A percentile compares a stretch with the other conserved stretches of the same genome.
These are phyloP conservation scores for Tubosaeta brunneosetosa DNA, from an alignment of 768 basidiomycete genomes.

Conservation along the genomic window DNA sequence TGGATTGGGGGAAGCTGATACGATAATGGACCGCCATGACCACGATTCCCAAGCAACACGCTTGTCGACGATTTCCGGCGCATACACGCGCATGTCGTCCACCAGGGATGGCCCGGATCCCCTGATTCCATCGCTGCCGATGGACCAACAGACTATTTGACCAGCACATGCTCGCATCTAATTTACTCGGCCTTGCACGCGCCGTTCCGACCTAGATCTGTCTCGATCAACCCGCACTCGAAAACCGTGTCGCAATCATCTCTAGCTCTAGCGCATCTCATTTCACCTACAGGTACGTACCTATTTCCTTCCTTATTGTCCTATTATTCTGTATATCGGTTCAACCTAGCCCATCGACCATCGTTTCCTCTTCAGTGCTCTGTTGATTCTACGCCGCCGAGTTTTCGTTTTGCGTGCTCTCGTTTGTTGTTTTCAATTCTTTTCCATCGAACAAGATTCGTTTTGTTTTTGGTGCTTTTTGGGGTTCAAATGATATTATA, in stretches of 20 bases:
- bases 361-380: slow-evolving; percentile 13
- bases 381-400: slow-evolving; percentile 6
- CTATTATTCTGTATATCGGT: slow-evolving; percentile 22
- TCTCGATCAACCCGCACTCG: slow-evolving; percentile 18
- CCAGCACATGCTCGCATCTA: slow-evolving; percentile 26
- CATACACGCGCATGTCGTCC: slow-evolving; percentile 4
- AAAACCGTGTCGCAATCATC: slow-evolving; percentile 13
- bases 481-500: slow-evolving; percentile 3
- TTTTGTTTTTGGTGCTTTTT: slow-evolving; percentile 14
- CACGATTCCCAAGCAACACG: neutral
- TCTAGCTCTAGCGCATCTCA: neutral
- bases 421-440: slow-evolving; percentile 15
- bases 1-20: slow-evolving; percentile 51
- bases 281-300: slow-evolving; percentile 19
- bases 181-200: slow-evolving; percentile 10
- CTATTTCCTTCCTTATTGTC: slow-evolving; percentile 26
- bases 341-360: slow-evolving; percentile 11
- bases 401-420: slow-evolving; percentile 19
- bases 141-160: slow-evolving; percentile 20
- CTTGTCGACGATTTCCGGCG: slow-evolving; percentile 1
- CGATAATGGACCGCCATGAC: slow-evolving; percentile 28
- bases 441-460: neutral
- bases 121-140: slow-evolving; percentile 1
- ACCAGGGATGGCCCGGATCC: neutral
- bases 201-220: slow-evolving; percentile 21